These are phyloP conservation scores for Cercospora citrullina DNA, from an alignment of 2,329 filamentous ascomycete species.

Conservation along the genomic window DNA sequence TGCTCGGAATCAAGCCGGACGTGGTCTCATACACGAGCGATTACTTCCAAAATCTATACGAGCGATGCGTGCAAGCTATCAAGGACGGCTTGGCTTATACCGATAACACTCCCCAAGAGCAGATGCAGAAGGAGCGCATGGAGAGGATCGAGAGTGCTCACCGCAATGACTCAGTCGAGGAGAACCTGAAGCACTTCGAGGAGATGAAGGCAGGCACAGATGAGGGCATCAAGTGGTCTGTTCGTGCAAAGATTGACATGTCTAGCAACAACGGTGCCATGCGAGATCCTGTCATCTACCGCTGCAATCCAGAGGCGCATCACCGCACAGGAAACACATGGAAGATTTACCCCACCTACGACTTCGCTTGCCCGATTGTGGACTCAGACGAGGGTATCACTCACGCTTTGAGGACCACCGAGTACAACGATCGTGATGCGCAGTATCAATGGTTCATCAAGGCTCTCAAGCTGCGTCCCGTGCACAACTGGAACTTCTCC, in stretches of 20 bases:
- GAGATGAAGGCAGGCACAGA: constrained; percentile 88
- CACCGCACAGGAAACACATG: constrained; percentile 77
- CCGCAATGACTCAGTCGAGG: constrained; percentile 75
- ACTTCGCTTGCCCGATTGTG: constrained; percentile 80
- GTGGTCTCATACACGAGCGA: constrained; percentile 87
- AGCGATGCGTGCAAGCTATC: constrained; percentile 81
- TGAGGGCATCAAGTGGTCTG: constrained; percentile 81
- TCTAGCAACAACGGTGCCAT: constrained; percentile 94
- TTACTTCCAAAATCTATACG: constrained; percentile 90
- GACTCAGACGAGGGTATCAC: constrained; percentile 81
- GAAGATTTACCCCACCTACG: constrained; percentile 88
- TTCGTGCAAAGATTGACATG: constrained; percentile 89
- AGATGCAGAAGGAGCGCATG: constrained; percentile 81
- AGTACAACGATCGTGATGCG: constrained; percentile 83
- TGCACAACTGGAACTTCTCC: constrained; percentile 83
- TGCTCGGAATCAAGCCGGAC: constrained; percentile 92
- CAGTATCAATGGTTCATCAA: constrained; percentile 86
- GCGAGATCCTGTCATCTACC: constrained; percentile 95
- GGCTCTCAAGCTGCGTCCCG: constrained; percentile 69
- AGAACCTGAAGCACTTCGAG: constrained; percentile 82
- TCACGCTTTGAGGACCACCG: constrained; percentile 78
- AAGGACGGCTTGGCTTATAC: constrained; percentile 86
- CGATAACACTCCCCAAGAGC: constrained; percentile 88
- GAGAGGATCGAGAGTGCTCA: constrained; percentile 79
- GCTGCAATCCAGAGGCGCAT: constrained; percentile 74